Conservation (phyloP, 257 asterid genomes). For the Prunella vulgaris region DNA sequence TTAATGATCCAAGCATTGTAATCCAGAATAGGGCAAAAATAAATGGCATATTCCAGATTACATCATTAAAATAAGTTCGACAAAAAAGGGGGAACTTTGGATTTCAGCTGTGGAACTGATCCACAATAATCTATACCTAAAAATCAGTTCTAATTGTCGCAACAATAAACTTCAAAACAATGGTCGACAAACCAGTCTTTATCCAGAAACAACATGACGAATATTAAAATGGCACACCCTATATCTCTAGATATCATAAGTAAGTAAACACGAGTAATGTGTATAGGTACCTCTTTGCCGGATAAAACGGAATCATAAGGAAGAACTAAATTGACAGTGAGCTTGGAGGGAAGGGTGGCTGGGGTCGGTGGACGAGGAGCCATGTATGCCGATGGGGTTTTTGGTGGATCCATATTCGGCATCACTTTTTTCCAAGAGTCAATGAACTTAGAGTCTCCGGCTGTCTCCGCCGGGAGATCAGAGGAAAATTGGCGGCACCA, state of each 20-base stretch:
- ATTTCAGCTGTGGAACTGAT: neutral
- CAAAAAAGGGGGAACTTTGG: neutral
- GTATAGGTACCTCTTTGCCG: slow-evolving; percentile 46
- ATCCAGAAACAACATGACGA: neutral
- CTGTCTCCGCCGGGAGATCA: slow-evolving; percentile 44
- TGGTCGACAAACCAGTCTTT: neutral
- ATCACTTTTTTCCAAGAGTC: slow-evolving; percentile 54
- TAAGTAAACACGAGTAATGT: neutral
- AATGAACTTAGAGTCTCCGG: slow-evolving; percentile 46
- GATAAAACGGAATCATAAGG: slow-evolving; percentile 53
- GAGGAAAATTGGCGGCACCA: slow-evolving; percentile 56
- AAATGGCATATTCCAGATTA: neutral
- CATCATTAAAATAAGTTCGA: neutral
- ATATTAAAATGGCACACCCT: neutral
- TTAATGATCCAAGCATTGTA: neutral
- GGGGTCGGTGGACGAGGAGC: slow-evolving; percentile 61
- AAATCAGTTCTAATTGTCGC: neutral
- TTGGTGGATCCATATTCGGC: slow-evolving; percentile 60
- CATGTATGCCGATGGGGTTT: slow-evolving; percentile 60
- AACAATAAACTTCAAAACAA: neutral
- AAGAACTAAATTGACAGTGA: slow-evolving; percentile 75
- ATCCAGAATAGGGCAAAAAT: neutral
- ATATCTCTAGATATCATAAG: neutral
- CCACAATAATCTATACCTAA: neutral
- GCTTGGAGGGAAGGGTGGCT: slow-evolving; percentile 62